These are phyloP conservation scores for Austroboletus eburneus DNA, from an alignment of 768 basidiomycete genomes.

Conservation along the genomic window DNA sequence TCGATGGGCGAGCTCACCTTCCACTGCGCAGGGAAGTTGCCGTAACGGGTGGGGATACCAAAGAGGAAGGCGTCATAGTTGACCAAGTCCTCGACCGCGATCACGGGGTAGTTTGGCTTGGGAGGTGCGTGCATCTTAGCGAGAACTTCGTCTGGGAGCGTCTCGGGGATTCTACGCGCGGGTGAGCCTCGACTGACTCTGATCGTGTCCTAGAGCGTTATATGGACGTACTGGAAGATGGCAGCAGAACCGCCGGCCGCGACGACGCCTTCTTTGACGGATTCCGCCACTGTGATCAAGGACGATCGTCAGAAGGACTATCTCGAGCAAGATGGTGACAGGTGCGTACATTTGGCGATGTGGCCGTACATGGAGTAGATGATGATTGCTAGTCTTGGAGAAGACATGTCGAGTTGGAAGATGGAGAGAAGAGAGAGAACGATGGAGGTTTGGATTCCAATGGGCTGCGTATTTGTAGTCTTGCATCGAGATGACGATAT, in stretches of 20 bases:
- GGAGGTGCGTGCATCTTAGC: slow-evolving; percentile 63
- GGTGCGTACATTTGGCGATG: slow-evolving; percentile 56
- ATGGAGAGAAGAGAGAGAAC: background rate
- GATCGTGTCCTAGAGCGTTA: background rate
- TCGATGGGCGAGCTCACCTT: slow-evolving; percentile 40
- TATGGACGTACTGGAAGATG: slow-evolving; percentile 52
- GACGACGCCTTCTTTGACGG: slow-evolving; percentile 44
- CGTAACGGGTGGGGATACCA: slow-evolving; percentile 44
- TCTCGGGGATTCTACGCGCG: slow-evolving; percentile 65
- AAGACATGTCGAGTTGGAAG: slow-evolving; percentile 34
- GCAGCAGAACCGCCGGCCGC: slow-evolving; percentile 46
- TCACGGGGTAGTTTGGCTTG: slow-evolving; percentile 53
- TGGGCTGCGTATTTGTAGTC: slow-evolving; percentile 10
- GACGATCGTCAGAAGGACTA: slow-evolving; percentile 1
- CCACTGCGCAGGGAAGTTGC: slow-evolving; percentile 49
- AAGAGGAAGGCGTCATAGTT: slow-evolving; percentile 39
- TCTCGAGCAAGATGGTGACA: background rate
- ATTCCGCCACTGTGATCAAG: slow-evolving; percentile 52
- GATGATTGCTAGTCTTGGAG: slow-evolving; percentile 58
- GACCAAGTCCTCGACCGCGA: slow-evolving; percentile 10
- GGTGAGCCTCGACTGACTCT: background rate
- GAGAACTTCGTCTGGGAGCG: slow-evolving; percentile 66
- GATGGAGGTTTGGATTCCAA: background rate
- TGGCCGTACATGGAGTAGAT: slow-evolving; percentile 77
- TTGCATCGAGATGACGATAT: background rate